Evolutionary conservation across 345 rosid species (phyloP).

Genomic region (Pistacia vera): DNA sequence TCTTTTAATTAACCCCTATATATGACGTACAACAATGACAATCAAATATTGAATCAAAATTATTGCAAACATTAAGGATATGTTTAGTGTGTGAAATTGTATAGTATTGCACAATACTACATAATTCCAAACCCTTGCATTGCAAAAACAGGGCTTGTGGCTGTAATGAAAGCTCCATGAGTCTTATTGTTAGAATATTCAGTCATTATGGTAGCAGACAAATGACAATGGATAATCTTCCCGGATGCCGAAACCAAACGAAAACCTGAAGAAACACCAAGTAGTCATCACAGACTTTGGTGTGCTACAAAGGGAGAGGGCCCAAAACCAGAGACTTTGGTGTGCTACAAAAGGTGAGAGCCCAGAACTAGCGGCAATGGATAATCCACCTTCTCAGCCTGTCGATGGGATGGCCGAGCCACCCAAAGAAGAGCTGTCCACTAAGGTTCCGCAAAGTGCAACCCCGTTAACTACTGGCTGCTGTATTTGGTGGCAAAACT

Average conservation of each 20-base stretch:
- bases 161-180: too few relatives aligned
- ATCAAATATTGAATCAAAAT: too few relatives aligned
- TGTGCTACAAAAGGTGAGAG: constrained; percentile 18
- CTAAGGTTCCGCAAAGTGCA: constrained; percentile 43
- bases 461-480: constrained; percentile 48
- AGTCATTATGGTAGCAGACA: too few relatives aligned
- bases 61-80: too few relatives aligned
- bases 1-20: too few relatives aligned
- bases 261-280: constrained; percentile 23
- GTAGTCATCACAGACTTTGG: constrained; percentile 11
- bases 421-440: constrained; percentile 23
- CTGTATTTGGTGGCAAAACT: constrained; percentile 47
- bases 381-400: constrained; percentile 17
- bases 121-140: too few relatives aligned
- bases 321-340: neutral
- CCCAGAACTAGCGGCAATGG: neutral
- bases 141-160: too few relatives aligned
- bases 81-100: too few relatives aligned
- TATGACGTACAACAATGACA: too few relatives aligned
- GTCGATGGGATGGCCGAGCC: constrained; percentile 19
- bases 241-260: neutral
- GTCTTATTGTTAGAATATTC: too few relatives aligned
- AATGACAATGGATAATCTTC: too few relatives aligned
- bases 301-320: constrained; percentile 18
- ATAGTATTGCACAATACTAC: too few relatives aligned